A percentile compares a stretch with the other conserved stretches of the same genome.
These are phyloP conservation scores for Aspergillus affinis DNA, from an alignment of 495 filamentous ascomycete genomes.

Conservation along the genomic window DNA sequence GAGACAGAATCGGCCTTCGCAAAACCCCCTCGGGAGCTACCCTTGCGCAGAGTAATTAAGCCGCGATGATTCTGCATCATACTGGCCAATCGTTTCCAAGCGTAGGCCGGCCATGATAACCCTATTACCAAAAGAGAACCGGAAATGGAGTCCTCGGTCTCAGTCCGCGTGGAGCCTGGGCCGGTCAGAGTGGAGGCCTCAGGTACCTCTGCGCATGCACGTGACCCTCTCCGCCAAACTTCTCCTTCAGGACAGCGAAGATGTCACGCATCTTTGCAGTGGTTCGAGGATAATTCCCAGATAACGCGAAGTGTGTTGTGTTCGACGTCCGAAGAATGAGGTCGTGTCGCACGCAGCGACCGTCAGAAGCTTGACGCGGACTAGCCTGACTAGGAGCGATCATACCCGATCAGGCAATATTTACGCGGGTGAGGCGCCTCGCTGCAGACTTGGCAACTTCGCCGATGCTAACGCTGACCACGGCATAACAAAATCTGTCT, in stretches of 20 bases:
- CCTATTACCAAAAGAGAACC: neutral
- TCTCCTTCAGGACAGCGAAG: neutral
- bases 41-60: neutral
- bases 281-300: neutral
- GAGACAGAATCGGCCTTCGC: neutral
- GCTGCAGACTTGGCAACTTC: neutral
- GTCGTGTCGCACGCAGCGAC: neutral
- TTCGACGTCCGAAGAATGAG: neutral
- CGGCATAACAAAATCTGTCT: too few species aligned
- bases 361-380: neutral
- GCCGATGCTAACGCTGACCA: too few species aligned
- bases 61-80: neutral
- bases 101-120: neutral
- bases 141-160: neutral
- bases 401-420: neutral
- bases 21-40: neutral
- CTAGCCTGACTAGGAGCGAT: neutral
- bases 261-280: neutral
- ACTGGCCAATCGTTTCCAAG: neutral
- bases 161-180: neutral
- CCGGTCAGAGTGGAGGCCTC: neutral
- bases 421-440: neutral
- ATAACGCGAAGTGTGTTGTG: neutral
- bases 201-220: neutral
- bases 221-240: neutral